Evolutionary conservation across 805 yeast species (phyloP), one percentile per base, ranked within the genome.

Genomic region (Yamadazyma ubonensis): DNA sequence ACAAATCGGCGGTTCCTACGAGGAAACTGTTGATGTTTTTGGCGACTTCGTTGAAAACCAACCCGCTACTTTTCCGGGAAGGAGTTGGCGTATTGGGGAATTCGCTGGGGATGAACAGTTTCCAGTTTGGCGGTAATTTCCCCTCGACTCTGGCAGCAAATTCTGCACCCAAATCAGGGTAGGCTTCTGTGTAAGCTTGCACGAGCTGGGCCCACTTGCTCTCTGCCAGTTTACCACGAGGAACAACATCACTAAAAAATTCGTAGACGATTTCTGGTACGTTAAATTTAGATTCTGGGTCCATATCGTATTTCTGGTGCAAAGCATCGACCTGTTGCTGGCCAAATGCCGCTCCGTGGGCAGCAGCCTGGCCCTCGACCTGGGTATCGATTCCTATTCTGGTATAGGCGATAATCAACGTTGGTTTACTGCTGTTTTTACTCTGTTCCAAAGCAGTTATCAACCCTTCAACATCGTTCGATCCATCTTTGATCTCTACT

Each of bases 321-420:
- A 44, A 29, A 36, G 47, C 42, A 9, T 56, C 57, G 21, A 57
- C 59, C 31, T 61, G 64, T 9, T 36, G 59, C 14, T 56, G 53
- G 26, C 64, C 62, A 36, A 61, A 58, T 15, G 69, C 63, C 21
- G 63, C 62, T 34, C 68, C 66, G 42, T 65, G 69, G 9, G 66
- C 67, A 16, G 41, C 52, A 15, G 62, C 58, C 11, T 53, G 42
- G 14, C 62, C 61, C 33, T 55, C 57, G 6, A 58, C 50, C 9
- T 41, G 45, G 8, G 69, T 58, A 19, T 56, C 64, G 42, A 53
- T 50, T 26, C 70, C 71, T 36, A 65, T 65, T 12, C 45, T 54
- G 7, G 71, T 65, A 32, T 54, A 54, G 12, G 55, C 52, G 36
- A 62, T 60, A 39, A 66, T 53, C 23, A 67, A 51, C 3, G 69